phyloP scores from a whole-genome alignment of 108 stramenopile genomes.

The Pseudonitzschia delicatissima region DNA sequence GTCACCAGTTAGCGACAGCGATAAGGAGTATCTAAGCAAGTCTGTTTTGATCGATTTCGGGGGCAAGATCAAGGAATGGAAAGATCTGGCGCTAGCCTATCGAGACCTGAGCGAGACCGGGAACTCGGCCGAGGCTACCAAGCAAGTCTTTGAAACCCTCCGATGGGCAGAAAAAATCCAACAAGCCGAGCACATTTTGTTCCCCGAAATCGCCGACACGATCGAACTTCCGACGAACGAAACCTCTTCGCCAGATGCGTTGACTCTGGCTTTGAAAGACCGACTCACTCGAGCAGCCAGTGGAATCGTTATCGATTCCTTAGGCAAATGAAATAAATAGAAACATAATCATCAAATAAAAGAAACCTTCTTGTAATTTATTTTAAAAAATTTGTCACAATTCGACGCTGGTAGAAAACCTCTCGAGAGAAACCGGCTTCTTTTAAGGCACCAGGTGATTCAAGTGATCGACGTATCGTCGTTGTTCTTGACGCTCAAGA shows the following conservation, averaged over 20 bases:
- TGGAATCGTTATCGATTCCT: constrained; percentile 52
- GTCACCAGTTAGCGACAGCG: neutral
- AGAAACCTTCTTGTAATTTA: neutral
- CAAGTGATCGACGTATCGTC: no score
- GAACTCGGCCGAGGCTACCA: constrained; percentile 62
- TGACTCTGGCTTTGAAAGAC: constrained; percentile 75
- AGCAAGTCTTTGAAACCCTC: constrained; percentile 74
- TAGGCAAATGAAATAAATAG: neutral
- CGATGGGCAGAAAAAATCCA: constrained; percentile 86
- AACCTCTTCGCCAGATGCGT: constrained; percentile 36
- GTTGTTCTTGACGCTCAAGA: no score
- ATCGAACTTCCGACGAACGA: constrained; percentile 9
- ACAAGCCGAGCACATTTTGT: constrained; percentile 57
- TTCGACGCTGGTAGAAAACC: neutral
- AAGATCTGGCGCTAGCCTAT: constrained; percentile 62
- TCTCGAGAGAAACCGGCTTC: no score
- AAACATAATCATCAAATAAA: neutral
- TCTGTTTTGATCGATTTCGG: constrained; percentile 88
- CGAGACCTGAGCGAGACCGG: constrained; percentile 66
- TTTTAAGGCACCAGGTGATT: no score
- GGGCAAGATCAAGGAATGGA: constrained; percentile 49
- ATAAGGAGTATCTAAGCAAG: constrained; percentile 28
- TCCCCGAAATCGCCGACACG: constrained; percentile 51
- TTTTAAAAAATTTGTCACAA: no score
- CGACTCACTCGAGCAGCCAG: constrained; percentile 84